These are phyloP conservation scores for Ogataea trehaloabstinens DNA, from an alignment of 805 yeast species.

Conservation along the genomic window DNA sequence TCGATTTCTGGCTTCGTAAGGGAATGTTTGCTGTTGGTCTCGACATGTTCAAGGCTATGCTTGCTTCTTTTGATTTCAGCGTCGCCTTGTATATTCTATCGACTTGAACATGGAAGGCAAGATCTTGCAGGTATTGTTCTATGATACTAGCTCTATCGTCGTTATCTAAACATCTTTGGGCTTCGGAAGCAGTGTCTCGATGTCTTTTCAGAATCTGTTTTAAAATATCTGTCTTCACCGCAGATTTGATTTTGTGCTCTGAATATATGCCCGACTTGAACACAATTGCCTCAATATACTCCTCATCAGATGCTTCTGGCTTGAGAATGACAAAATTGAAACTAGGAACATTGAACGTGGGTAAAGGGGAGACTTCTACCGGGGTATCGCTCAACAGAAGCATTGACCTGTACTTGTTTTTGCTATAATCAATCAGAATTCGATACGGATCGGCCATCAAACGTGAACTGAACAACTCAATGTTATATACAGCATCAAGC, in stretches of 20 bases:
- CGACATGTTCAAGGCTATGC: conserved; percentile 2
- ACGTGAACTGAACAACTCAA: conserved; percentile 38
- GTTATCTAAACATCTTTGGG: conserved; percentile 26
- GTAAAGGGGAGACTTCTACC: conserved; percentile 32
- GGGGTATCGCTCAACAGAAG: conserved; percentile 56
- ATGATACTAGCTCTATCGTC: conserved; percentile 47
- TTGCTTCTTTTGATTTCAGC: conserved; percentile 24
- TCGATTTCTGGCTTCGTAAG: conserved; percentile 17
- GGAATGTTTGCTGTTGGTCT: conserved; percentile 3
- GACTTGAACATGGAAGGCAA: conserved; percentile 66
- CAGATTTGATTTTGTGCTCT: conserved; percentile 50
- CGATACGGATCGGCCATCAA: conserved; percentile 59
- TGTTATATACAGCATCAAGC: conserved; percentile 56
- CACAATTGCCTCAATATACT: conserved; percentile 44
- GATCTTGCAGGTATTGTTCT: conserved; percentile 42
- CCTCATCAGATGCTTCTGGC: conserved; percentile 42
- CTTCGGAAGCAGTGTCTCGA: conserved; percentile 3
- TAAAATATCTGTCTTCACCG: conserved; percentile 40
- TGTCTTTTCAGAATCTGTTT: conserved; percentile 28
- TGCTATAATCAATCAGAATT: conserved; percentile 61
- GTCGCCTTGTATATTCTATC: conserved; percentile 58
- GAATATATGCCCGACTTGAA: conserved; percentile 48
- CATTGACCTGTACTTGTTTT: conserved; percentile 62
- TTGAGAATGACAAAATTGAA: conserved; percentile 39
- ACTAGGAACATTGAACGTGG: conserved; percentile 23